phyloP scores from a whole-genome alignment of 2,329 filamentous ascomycete species.

The Thelonectria olida region DNA sequence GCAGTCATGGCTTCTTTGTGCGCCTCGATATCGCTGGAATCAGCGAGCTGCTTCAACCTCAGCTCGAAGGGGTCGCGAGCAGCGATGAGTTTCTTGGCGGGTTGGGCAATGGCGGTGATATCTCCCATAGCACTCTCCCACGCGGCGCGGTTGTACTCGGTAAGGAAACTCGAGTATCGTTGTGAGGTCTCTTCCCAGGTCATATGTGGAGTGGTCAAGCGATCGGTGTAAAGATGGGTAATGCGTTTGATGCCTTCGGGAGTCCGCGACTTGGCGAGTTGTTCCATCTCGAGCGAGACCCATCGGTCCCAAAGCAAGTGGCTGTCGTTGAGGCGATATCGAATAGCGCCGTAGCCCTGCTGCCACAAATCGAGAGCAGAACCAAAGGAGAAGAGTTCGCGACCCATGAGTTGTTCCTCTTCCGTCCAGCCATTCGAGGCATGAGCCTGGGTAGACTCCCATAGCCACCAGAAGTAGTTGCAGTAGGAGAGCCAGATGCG shows the following conservation, averaged over 20 bases:
- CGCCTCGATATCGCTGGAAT: conserved; percentile 63
- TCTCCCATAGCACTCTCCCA: conserved; percentile 80
- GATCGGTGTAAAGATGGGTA: conserved; percentile 74
- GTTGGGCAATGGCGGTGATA: conserved; percentile 68
- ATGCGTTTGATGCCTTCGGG: conserved; percentile 70
- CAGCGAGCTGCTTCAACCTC: conserved; percentile 67
- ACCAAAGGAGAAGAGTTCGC: conserved; percentile 76
- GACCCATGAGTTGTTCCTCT: conserved; percentile 74
- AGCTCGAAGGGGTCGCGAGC: conserved; percentile 75
- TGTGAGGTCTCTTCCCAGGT: conserved; percentile 80
- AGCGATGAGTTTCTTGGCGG: conserved; percentile 69
- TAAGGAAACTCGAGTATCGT: conserved; percentile 78
- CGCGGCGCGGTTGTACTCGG: conserved; percentile 73
- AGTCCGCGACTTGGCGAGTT: conserved; percentile 66
- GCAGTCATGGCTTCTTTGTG: conserved; percentile 64
- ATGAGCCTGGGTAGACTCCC: conserved; percentile 68
- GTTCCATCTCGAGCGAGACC: conserved; percentile 75
- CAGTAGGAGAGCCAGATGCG: conserved; percentile 81
- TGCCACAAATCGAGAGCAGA: conserved; percentile 75
- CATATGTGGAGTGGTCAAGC: conserved; percentile 76
- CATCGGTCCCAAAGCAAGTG: conserved; percentile 83
- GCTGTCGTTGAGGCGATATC: conserved; percentile 80
- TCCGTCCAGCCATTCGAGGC: conserved; percentile 65
- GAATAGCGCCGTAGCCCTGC: conserved; percentile 75
- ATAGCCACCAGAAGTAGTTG: conserved; percentile 79